These are phyloP conservation scores for Aphanoascus verrucosus DNA, from an alignment of 2,329 filamentous ascomycete species.

Conservation along the genomic window DNA sequence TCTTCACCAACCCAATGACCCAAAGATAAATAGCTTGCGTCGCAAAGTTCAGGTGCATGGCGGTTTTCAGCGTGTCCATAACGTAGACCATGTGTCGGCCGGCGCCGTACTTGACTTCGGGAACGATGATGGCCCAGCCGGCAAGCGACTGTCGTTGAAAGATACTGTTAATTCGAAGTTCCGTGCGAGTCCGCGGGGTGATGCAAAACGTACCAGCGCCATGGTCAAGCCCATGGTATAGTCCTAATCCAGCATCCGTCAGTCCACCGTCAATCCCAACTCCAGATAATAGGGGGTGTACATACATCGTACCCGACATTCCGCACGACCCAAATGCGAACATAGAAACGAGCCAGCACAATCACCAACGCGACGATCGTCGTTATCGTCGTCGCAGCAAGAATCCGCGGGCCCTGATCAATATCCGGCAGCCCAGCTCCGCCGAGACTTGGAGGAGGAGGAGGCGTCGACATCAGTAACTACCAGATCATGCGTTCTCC, in stretches of 20 bases:
- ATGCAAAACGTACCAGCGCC: background rate
- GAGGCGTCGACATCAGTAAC: no score
- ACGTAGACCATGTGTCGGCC: background rate
- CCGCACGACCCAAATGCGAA: background rate
- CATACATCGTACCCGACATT: background rate
- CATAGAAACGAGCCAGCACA: background rate
- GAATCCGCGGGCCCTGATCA: background rate
- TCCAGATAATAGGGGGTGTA: background rate
- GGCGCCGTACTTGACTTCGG: background rate
- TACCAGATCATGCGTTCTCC: no score
- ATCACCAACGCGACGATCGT: background rate
- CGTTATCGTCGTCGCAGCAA: background rate
- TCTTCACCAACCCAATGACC: background rate
- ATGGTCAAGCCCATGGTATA: constrained; percentile 1
- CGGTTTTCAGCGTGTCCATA: background rate
- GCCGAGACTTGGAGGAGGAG: background rate
- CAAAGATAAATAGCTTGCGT: background rate
- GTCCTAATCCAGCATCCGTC: background rate
- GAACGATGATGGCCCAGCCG: background rate
- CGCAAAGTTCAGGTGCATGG: constrained; percentile 1
- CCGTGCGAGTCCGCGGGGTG: no score
- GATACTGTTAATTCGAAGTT: background rate
- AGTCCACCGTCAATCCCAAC: background rate
- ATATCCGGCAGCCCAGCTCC: background rate
- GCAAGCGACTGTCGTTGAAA: background rate